phyloP scores from a whole-genome alignment of 345 rosid species.

The Citrus sp. region DNA sequence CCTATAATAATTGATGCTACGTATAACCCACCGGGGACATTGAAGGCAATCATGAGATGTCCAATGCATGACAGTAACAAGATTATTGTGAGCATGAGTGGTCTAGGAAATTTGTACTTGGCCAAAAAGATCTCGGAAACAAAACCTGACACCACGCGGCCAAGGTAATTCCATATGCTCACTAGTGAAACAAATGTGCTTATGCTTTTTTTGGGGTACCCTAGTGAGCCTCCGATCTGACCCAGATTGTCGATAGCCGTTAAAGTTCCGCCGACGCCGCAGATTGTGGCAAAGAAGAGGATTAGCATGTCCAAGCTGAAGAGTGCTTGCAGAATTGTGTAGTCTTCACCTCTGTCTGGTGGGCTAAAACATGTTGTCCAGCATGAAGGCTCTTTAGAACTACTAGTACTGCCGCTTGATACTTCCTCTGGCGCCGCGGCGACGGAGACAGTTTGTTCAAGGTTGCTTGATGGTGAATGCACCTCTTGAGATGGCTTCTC shows the following conservation, averaged over 20 bases:
- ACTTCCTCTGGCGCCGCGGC: not conserved
- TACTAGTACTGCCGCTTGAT: not conserved
- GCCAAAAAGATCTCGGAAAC: slow-evolving; percentile 43
- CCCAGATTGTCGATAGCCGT: slow-evolving; percentile 65
- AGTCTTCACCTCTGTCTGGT: slow-evolving; percentile 61
- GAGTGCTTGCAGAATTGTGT: slow-evolving; percentile 58
- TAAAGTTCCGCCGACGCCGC: slow-evolving; percentile 60
- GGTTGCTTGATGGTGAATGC: not conserved
- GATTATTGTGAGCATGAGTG: slow-evolving; percentile 41
- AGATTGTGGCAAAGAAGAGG: slow-evolving; percentile 51
- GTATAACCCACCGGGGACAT: slow-evolving; percentile 41
- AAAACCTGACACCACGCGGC: slow-evolving; percentile 53
- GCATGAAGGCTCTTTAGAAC: slow-evolving; percentile 32
- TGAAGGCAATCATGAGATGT: slow-evolving; percentile 47
- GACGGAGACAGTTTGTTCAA: not conserved
- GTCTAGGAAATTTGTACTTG: slow-evolving; percentile 48
- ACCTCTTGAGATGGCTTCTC: slow-evolving; percentile 19
- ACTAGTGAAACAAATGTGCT: slow-evolving; percentile 56
- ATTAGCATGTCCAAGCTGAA: slow-evolving; percentile 53
- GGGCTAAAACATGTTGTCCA: slow-evolving; percentile 46
- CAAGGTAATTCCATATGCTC: slow-evolving; percentile 65
- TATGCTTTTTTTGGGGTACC: slow-evolving; percentile 45
- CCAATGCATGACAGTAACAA: slow-evolving; percentile 48
- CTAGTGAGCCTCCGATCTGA: slow-evolving; percentile 55
- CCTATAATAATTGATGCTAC: slow-evolving; percentile 52